Evolutionary conservation across 805 yeast species (phyloP).

Genomic region (Starmerella davenportii): DNA sequence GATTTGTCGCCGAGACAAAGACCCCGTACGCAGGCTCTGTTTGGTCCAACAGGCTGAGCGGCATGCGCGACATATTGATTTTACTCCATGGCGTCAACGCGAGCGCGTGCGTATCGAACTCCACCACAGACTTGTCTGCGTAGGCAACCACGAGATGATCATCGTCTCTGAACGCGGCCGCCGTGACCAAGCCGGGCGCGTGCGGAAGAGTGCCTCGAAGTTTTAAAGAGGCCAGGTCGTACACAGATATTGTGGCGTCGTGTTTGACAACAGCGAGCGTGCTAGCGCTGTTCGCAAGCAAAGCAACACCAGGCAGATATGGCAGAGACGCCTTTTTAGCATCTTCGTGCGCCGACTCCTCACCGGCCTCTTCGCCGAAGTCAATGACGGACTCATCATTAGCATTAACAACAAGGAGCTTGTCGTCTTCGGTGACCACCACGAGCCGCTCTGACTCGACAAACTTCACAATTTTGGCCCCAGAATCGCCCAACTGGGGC

Average conservation of each 20-base stretch:
- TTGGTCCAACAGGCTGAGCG: slow-evolving; percentile 38
- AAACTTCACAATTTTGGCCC: slow-evolving; percentile 1
- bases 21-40: slow-evolving; percentile 60
- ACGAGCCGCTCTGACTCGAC: slow-evolving; percentile 6
- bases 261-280: slow-evolving; percentile 41
- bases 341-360: slow-evolving; percentile 7
- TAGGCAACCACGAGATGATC: slow-evolving; percentile 46
- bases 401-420: slow-evolving; percentile 16
- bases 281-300: slow-evolving; percentile 32
- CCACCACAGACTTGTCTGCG: slow-evolving; percentile 57
- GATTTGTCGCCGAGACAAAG: slow-evolving; percentile 30
- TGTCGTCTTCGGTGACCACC: slow-evolving; percentile 10
- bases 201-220: slow-evolving; percentile 1
- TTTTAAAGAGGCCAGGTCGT: slow-evolving; percentile 16
- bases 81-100: slow-evolving; percentile 58
- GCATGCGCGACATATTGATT: slow-evolving; percentile 55
- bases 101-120: slow-evolving; percentile 32
- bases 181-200: slow-evolving; percentile 36
- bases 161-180: slow-evolving; percentile 36
- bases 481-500: neutral
- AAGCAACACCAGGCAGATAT: slow-evolving; percentile 35
- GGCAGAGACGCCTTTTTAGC: slow-evolving; percentile 20
- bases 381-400: slow-evolving; percentile 18
- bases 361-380: slow-evolving; percentile 3
- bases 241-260: slow-evolving; percentile 46